A percentile compares a stretch with the other conserved stretches of the same genome.
Conservation (phyloP, 768 basidiomycete genomes). For the Trametes cubensis region DNA sequence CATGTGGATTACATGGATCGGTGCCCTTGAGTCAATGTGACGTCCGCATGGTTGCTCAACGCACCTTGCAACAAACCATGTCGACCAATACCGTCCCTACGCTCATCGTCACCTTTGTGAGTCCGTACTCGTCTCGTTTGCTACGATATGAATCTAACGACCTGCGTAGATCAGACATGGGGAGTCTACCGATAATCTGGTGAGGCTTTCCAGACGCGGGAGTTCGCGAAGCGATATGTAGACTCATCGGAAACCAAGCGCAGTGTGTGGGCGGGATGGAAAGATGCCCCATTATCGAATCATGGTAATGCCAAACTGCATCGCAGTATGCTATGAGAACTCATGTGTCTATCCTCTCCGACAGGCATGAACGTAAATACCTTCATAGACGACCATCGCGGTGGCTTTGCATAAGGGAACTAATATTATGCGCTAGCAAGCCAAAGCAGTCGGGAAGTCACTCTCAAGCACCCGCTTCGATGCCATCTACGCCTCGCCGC, state of each 20-base stretch:
- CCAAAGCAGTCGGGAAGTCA: slow-evolving; percentile 51
- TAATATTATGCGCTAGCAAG: slow-evolving; percentile 30
- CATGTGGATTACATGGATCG: slow-evolving; percentile 1
- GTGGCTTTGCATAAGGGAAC: background rate
- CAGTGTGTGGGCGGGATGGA: slow-evolving; percentile 74
- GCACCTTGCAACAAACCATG: slow-evolving; percentile 12
- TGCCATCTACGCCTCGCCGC: slow-evolving; percentile 65
- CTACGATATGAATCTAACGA: background rate
- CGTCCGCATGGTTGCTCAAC: background rate
- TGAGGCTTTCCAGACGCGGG: too few relatives aligned
- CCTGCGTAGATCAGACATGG: slow-evolving; percentile 66
- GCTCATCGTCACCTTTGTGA: slow-evolving; percentile 35
- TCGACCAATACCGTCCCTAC: slow-evolving; percentile 15
- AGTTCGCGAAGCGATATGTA: too few relatives aligned
- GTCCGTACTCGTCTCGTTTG: background rate
- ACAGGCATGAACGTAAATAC: slow-evolving; percentile 39
- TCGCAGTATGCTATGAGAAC: background rate
- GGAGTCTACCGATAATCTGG: slow-evolving; percentile 77
- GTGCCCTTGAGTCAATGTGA: background rate
- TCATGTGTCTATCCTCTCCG: background rate
- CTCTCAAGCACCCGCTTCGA: slow-evolving; percentile 52
- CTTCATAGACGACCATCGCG: background rate
- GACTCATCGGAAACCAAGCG: slow-evolving; percentile 35
- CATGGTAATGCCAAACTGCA: slow-evolving; percentile 52
- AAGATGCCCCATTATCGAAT: slow-evolving; percentile 71